Evolutionary conservation across 2,329 filamentous ascomycete species (phyloP).

Genomic region (Fusarium praegraminearum): DNA sequence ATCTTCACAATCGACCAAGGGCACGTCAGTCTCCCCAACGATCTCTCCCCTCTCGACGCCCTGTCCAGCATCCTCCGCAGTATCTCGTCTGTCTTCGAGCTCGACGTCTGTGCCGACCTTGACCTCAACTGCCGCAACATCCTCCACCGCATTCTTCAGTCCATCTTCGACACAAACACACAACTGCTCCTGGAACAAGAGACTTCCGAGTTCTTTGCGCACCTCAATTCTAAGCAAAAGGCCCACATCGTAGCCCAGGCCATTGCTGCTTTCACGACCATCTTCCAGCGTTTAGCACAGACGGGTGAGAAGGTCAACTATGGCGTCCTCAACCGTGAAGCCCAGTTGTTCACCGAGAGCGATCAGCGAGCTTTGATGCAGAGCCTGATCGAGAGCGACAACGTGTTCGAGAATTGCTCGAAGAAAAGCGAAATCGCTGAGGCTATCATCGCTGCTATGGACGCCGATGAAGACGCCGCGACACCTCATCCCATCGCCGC

Average conservation of each 20-base stretch:
- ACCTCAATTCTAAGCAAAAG: slow-evolving; percentile 43
- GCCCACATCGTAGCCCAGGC: slow-evolving; percentile 45
- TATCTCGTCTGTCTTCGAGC: slow-evolving; percentile 43
- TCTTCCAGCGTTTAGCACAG: slow-evolving; percentile 45
- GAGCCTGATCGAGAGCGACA: slow-evolving; percentile 42
- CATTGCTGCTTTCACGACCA: slow-evolving; percentile 42
- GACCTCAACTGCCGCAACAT: slow-evolving; percentile 44
- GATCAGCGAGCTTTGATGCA: slow-evolving; percentile 47
- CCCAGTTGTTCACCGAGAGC: slow-evolving; percentile 46
- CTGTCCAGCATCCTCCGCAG: slow-evolving; percentile 41
- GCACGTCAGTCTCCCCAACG: slow-evolving; percentile 41
- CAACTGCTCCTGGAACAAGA: slow-evolving; percentile 45
- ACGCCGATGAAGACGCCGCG: slow-evolving; percentile 43
- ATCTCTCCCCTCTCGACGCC: slow-evolving; percentile 43
- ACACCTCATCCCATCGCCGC: slow-evolving; percentile 42
- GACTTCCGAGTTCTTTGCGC: slow-evolving; percentile 45
- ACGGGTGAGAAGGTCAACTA: slow-evolving; percentile 40
- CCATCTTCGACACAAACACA: slow-evolving; percentile 47
- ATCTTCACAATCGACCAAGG: slow-evolving; percentile 44
- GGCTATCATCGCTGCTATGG: slow-evolving; percentile 44
- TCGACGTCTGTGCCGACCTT: slow-evolving; percentile 40
- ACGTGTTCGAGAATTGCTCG: slow-evolving; percentile 42
- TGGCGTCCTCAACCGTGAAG: slow-evolving; percentile 46
- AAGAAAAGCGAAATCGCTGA: slow-evolving; percentile 39
- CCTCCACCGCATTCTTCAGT: slow-evolving; percentile 47